phyloP scores from a whole-genome alignment of 306 rosid species.

The Trifolium pratense region DNA sequence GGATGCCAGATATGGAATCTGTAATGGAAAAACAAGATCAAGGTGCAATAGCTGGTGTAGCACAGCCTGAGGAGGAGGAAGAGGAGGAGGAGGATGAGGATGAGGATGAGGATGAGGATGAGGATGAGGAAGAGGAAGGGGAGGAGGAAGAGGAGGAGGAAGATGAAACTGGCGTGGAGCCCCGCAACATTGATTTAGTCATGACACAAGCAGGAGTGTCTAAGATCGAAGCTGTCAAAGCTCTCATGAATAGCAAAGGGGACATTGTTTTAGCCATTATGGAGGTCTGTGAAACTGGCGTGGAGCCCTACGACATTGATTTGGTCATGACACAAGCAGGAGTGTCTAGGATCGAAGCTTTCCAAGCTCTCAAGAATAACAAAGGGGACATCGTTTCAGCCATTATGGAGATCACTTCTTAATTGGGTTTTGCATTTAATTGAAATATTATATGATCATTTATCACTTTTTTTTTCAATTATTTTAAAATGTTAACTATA shows the following conservation, averaged over 20 bases:
- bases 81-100: too few relatives aligned
- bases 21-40: conserved; percentile 60
- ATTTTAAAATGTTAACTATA: too few relatives aligned
- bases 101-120: too few relatives aligned
- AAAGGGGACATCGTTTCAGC: conserved; percentile 83
- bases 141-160: conserved; percentile 75
- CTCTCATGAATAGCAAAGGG: conserved; percentile 72
- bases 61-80: conserved; percentile 54
- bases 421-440: too few relatives aligned
- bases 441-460: too few relatives aligned
- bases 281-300: conserved; percentile 65
- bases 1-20: conserved; percentile 73
- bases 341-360: conserved; percentile 80
- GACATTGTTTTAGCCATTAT: conserved; percentile 68
- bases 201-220: conserved; percentile 90
- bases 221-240: conserved; percentile 82
- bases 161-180: conserved; percentile 69
- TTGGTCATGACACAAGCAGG: conserved; percentile 86
- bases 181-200: conserved; percentile 79
- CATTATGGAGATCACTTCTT: conserved; percentile 55
- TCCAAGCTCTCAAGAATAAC: conserved; percentile 78
- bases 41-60: conserved; percentile 50
- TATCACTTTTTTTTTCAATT: too few relatives aligned
- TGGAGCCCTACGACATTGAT: conserved; percentile 75
- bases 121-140: too few relatives aligned